These are phyloP conservation scores for Brassica carinata DNA, from an alignment of 345 rosid species.

Conservation along the genomic window DNA sequence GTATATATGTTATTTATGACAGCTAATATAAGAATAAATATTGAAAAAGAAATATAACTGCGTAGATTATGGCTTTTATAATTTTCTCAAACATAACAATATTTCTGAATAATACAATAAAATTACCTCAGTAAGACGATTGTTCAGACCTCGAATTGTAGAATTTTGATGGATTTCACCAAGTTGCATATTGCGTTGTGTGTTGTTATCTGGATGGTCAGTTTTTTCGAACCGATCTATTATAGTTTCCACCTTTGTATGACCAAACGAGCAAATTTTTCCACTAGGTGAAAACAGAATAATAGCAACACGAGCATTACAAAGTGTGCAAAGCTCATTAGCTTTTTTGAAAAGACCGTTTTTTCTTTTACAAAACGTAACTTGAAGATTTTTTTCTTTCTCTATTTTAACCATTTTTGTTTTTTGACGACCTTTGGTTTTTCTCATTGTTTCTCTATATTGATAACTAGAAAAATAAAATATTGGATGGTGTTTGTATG, in stretches of 20 bases:
- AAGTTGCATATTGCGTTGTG: conserved; percentile 8
- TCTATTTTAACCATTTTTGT: conserved; percentile 32
- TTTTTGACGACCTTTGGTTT: conserved; percentile 36
- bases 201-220: not conserved
- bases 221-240: conserved; percentile 41
- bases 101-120: not conserved
- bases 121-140: conserved; percentile 44
- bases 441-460: conserved; percentile 33
- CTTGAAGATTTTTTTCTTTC: conserved; percentile 28
- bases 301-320: conserved; percentile 23
- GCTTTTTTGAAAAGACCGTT: conserved; percentile 34
- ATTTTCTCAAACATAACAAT: not conserved
- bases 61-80: not conserved
- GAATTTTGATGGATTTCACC: conserved; percentile 51
- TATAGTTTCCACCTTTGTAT: conserved; percentile 50
- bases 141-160: conserved; percentile 47
- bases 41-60: not conserved
- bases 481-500: not conserved
- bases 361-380: conserved; percentile 38
- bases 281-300: conserved; percentile 26
- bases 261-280: conserved; percentile 64
- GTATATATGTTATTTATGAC: not conserved
- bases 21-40: not conserved
- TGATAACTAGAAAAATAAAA: not conserved
- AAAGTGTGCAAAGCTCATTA: conserved; percentile 38